Base-by-base conservation (phyloP, 352 stramenopile genomes). In the Phytophthora cactorum region DNA sequence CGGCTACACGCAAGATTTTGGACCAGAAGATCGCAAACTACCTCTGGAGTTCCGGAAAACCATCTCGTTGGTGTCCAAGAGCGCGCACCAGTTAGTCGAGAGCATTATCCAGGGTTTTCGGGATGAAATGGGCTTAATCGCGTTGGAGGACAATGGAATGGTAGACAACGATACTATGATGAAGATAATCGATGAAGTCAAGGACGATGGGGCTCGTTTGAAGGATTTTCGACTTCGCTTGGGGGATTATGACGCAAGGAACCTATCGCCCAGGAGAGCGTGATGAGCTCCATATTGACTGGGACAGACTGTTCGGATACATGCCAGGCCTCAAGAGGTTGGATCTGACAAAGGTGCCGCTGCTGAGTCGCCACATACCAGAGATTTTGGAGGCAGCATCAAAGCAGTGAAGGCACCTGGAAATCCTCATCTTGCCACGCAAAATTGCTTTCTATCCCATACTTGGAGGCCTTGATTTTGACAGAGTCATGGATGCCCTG, bases 291-390 rank as follows among this genome's bases (percentile, higher is more conserved):
- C 28, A 2, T 28, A 28, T 29, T 28, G 43, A 29, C 6, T 49
- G 43, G 43, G n/a, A 29, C 43, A 49, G 7, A 49, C 15, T 49
- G 43, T 28, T 49, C n/a, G n/a, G 15, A 28, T 49, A 49, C 15
- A 49, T 49, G 15, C 43, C 43, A 28, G 43, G n/a, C 15, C 43
- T 49, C n/a, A 29, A 49, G 43, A 49, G n/a, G 43, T 4, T 49
- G 15, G n/a, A 28, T 28, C n/a, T 49, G 15, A 49, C 43, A 3
- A 28, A 49, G 11, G n/a, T 49, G n/a, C 43, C 43, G 2, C 15
- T 49, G 43, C 43, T 49, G 15, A 49, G 43, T 22, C 11, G 43
- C 6, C 15, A 49, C 43, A 28, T 49, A 12, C 15, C 43, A 4
- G 4, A 8, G 6, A 27, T 12, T 1, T 12, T 49, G 5, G 5